phyloP scores from a whole-genome alignment of 2,329 filamentous ascomycete genomes.

The Byssothecium circinans region DNA sequence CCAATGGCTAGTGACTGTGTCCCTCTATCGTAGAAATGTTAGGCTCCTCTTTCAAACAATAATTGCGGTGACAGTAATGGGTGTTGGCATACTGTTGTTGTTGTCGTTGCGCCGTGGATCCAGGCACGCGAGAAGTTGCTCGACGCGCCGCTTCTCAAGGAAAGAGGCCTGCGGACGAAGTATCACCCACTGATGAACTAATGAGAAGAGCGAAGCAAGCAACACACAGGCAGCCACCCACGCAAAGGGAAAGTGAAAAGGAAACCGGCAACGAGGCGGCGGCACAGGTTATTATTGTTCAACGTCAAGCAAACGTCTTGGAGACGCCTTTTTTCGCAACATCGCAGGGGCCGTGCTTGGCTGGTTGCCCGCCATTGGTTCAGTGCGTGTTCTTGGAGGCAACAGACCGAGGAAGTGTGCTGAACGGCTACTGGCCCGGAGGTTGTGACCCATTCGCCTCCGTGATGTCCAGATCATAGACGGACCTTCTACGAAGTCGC shows the following conservation, averaged over 20 bases:
- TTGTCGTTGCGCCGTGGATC: neutral
- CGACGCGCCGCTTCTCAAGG: no score
- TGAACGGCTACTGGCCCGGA: neutral
- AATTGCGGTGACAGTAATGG: neutral
- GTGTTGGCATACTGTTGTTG: neutral
- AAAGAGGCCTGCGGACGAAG: no score
- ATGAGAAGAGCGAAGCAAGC: no score
- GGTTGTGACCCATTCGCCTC: neutral
- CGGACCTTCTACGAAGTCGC: neutral
- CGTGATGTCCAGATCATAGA: no score
- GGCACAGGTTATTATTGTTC: no score
- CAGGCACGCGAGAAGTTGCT: constrained; percentile 1
- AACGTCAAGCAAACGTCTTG: neutral
- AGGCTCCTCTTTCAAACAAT: neutral
- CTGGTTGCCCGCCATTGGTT: neutral
- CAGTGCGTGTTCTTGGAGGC: neutral
- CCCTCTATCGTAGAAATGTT: neutral
- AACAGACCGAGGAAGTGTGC: neutral
- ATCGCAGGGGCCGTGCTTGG: neutral
- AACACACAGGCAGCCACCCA: no score
- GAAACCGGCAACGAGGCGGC: neutral
- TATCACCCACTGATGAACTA: no score
- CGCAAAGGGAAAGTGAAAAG: neutral
- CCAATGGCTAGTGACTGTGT: neutral
- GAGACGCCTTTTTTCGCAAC: neutral